phyloP scores from a whole-genome alignment of 108 stramenopile genomes.

The Cylindrotheca fusiformis region DNA sequence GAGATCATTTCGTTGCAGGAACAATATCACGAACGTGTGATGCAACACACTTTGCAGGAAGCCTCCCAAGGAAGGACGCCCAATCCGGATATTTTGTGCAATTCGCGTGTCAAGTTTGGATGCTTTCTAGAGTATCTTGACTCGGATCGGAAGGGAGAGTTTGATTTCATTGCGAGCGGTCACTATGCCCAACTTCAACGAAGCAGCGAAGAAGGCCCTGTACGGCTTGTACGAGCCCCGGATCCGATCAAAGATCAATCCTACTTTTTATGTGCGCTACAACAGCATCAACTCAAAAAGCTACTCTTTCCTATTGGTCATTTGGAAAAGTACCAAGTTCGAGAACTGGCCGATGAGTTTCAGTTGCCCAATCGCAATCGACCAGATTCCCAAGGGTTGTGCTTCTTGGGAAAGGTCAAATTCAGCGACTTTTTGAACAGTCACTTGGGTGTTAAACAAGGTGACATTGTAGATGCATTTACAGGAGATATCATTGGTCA shows the following conservation, averaged over 20 bases:
- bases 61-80: conserved; percentile 89
- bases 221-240: conserved; percentile 79
- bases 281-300: conserved; percentile 79
- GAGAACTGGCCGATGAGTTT: conserved; percentile 86
- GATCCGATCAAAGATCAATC: conserved; percentile 97
- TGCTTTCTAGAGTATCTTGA: conserved; percentile 86
- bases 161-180: conserved; percentile 88
- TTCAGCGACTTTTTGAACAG: conserved; percentile 91
- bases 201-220: conserved; percentile 1
- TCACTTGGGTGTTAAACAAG: conserved; percentile 81
- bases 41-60: conserved; percentile 87
- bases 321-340: conserved; percentile 83
- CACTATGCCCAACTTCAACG: conserved; percentile 89
- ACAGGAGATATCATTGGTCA: conserved; percentile 82
- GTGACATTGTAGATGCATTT: conserved; percentile 77
- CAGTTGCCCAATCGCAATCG: conserved; percentile 89
- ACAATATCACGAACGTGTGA: conserved; percentile 89
- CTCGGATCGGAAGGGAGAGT: conserved; percentile 21
- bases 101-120: conserved; percentile 95
- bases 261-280: conserved; percentile 93
- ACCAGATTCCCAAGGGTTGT: conserved; percentile 91
- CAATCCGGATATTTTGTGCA: conserved; percentile 98
- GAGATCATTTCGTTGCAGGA: conserved; percentile 84
- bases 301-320: conserved; percentile 92
- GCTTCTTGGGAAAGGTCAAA: conserved; percentile 93